A percentile compares a stretch with the other conserved stretches of the same genome.
These are phyloP conservation scores for Aurantiochytrium sp. DNA, from an alignment of 108 stramenopile genomes.

Conservation along the genomic window DNA sequence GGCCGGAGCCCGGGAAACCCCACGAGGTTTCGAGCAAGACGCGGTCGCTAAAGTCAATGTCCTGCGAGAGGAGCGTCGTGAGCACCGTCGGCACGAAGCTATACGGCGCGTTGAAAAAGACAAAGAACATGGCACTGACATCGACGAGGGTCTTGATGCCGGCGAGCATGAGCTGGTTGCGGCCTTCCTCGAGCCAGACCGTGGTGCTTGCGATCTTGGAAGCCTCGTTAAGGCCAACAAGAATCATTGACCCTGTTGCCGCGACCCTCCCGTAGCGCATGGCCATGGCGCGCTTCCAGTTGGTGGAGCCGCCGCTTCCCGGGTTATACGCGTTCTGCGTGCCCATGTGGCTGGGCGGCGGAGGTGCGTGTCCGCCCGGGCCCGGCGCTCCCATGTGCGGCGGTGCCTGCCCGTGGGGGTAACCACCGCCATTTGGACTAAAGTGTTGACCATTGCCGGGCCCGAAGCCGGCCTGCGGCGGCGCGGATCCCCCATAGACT, in stretches of 20 bases:
- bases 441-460: too few species aligned
- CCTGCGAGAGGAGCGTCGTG: neutral
- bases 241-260: neutral
- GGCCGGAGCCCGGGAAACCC: neutral
- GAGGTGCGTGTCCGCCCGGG: too few species aligned
- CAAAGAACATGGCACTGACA: neutral
- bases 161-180: neutral
- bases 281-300: neutral
- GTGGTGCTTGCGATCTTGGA: neutral
- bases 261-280: neutral
- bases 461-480: too few species aligned
- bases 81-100: neutral
- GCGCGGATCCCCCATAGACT: too few species aligned
- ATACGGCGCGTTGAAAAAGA: constrained; percentile 1
- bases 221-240: neutral
- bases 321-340: neutral
- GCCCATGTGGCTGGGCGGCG: too few species aligned
- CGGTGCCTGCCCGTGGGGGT: too few species aligned
- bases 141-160: neutral
- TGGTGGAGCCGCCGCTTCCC: neutral
- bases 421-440: too few species aligned
- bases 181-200: neutral
- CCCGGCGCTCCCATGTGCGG: too few species aligned
- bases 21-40: neutral
- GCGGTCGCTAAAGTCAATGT: neutral